Evolutionary conservation across 345 rosid species (phyloP).

Genomic region (Nasturtium officinale): DNA sequence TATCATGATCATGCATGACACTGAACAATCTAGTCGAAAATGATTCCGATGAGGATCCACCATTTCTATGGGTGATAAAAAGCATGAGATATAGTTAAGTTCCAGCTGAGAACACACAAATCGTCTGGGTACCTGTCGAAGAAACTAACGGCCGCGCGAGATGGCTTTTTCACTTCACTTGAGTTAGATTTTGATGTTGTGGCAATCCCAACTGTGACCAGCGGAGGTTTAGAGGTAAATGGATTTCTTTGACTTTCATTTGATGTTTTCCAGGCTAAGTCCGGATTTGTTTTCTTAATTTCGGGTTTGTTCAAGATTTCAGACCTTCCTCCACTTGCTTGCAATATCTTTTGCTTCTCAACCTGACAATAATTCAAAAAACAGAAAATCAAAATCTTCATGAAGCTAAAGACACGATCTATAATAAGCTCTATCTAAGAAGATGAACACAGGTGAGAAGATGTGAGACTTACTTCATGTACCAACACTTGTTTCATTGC

Average conservation of each 20-base stretch:
- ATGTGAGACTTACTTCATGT: constrained; percentile 68
- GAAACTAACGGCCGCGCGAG: constrained; percentile 52
- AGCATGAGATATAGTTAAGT: not conserved
- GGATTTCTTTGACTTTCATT: constrained; percentile 41
- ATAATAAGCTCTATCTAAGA: constrained; percentile 5
- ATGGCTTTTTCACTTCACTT: constrained; percentile 53
- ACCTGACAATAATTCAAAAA: constrained; percentile 51
- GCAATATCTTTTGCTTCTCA: constrained; percentile 84
- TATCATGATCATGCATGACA: constrained; percentile 11
- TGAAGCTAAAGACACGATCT: constrained; percentile 1
- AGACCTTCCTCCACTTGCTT: constrained; percentile 57
- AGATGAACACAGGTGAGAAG: not conserved
- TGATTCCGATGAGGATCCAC: constrained; percentile 1
- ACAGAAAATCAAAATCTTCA: constrained; percentile 15
- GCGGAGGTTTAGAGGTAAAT: constrained; percentile 39
- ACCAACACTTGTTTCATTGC: constrained; percentile 83
- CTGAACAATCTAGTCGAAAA: not conserved
- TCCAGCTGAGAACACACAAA: constrained; percentile 11
- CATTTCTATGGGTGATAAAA: not conserved
- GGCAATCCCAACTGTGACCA: constrained; percentile 44
- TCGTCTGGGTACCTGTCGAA: constrained; percentile 68
- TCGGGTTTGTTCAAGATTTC: constrained; percentile 44
- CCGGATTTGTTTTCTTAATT: constrained; percentile 41
- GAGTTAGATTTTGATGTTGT: constrained; percentile 39
- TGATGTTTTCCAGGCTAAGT: constrained; percentile 36